These are phyloP conservation scores for Talaromyces wortmannii DNA, from an alignment of 495 filamentous ascomycete genomes.

Conservation along the genomic window DNA sequence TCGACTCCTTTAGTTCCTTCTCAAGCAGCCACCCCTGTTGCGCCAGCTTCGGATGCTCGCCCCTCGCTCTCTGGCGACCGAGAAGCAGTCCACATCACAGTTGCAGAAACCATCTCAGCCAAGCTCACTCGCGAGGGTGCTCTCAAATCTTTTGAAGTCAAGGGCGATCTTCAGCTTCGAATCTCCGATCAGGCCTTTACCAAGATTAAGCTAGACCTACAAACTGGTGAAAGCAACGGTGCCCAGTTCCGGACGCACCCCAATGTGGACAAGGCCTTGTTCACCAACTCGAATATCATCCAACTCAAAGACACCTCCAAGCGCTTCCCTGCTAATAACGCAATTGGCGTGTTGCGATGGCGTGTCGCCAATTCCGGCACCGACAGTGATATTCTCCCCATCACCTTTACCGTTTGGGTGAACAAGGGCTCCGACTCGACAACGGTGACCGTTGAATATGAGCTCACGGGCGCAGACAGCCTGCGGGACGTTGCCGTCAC, in stretches of 20 bases:
- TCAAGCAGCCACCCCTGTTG: slow-evolving; percentile 39
- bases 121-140: slow-evolving; percentile 81
- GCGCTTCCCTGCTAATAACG: slow-evolving; percentile 86
- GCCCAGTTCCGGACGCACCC: slow-evolving; percentile 90
- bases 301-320: slow-evolving; percentile 78
- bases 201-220: slow-evolving; percentile 77
- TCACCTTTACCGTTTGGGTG: slow-evolving; percentile 94
- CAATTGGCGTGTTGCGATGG: slow-evolving; percentile 86
- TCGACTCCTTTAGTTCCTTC: slow-evolving; percentile 69
- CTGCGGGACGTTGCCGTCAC: slow-evolving; percentile 79
- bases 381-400: slow-evolving; percentile 68
- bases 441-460: slow-evolving; percentile 88
- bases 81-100: slow-evolving; percentile 76
- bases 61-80: slow-evolving; percentile 61
- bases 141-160: slow-evolving; percentile 76
- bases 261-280: slow-evolving; percentile 83
- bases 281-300: slow-evolving; percentile 69
- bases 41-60: slow-evolving; percentile 49
- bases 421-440: slow-evolving; percentile 77
- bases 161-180: slow-evolving; percentile 82
- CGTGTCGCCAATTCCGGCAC: slow-evolving; percentile 64
- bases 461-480: slow-evolving; percentile 68
- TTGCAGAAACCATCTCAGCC: slow-evolving; percentile 82
- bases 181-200: slow-evolving; percentile 82
- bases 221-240: slow-evolving; percentile 64